Evolutionary conservation across 768 basidiomycete genomes (phyloP), one percentile per base, ranked within the genome.

Genomic region (Suillus clintonianus): DNA sequence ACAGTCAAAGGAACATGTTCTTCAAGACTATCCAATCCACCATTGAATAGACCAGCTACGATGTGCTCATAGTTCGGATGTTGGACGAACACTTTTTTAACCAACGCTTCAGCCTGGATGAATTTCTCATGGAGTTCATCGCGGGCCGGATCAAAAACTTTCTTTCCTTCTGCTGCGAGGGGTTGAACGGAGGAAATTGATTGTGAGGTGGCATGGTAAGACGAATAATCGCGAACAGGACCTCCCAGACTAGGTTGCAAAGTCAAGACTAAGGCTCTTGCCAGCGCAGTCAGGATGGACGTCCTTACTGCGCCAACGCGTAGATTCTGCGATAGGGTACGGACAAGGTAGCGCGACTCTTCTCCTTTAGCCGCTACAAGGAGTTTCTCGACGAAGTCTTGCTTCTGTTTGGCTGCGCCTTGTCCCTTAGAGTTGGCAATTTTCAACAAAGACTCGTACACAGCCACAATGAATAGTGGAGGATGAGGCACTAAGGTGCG

Each of bases 301-400:
- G 91, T 86, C 67, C 92, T 83, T 34, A 95, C 93, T 3, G 95
- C 95, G 1, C 95, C 95, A 17, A 97, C 95, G 53, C 93, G 86
- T 50, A 94, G 80, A 73, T 94, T 89, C 71, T 86, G 85, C 34
- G 83, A 86, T 32, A 95, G 80, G 3, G 85, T 92, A 43, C 92
- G 84, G 36, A 90, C 89, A 47, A 97, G 80, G 69, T 88, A 97
- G 34, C 94, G 84, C n/a, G 86, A 83, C 77, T 97, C 94, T 75
- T 97, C 95, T 27, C 94, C 95, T 63, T 82, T 85, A 0, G 95
- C 90, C 11, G 92, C 83, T 7, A 97, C 84, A n/a, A 97, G 83
- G 27, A 97, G 80, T 70, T 85, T 89, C 71, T 94, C 88, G 2
- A 95, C 89, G 19, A 93, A 80, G 43, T 85, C 86, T 57, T 91